Evolutionary conservation across 345 rosid species (phyloP).

Genomic region (Camelina sativa): DNA sequence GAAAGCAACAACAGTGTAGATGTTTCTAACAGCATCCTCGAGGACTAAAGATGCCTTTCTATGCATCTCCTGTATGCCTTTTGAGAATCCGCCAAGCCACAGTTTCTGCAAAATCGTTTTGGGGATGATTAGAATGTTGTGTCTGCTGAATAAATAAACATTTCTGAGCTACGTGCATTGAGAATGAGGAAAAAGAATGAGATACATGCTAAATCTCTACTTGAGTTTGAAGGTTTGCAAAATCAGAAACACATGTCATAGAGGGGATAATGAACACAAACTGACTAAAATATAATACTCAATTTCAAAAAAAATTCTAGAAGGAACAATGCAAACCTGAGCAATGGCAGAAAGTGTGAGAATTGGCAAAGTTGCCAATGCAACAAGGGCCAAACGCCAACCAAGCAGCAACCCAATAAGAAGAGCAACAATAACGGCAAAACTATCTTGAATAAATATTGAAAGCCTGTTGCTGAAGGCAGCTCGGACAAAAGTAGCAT

Average conservation of each 20-base stretch:
- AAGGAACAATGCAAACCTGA: constrained; percentile 68
- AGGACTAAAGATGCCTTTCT: constrained; percentile 98
- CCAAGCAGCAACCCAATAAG: constrained; percentile 84
- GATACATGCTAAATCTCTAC: constrained; percentile 1
- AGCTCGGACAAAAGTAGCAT: constrained; percentile 98
- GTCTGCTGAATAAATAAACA: neutral
- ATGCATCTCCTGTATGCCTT: constrained; percentile 99
- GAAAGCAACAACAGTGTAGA: constrained; percentile 98
- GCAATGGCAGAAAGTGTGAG: constrained; percentile 91
- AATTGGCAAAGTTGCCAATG: constrained; percentile 88
- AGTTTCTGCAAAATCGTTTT: constrained; percentile 69
- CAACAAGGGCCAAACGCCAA: constrained; percentile 97
- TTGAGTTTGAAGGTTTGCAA: neutral
- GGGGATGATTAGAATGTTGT: constrained; percentile 44
- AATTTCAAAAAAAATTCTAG: neutral
- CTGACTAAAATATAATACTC: neutral
- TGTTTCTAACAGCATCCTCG: constrained; percentile 98
- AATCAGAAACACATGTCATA: constrained; percentile 22
- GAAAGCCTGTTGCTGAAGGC: constrained; percentile 99
- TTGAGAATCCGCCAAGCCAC: constrained; percentile 99
- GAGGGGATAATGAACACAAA: neutral
- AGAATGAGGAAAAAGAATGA: neutral
- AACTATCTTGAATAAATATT: constrained; percentile 93
- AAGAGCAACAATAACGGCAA: constrained; percentile 89
- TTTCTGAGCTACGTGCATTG: constrained; percentile 7